A percentile compares a stretch with the other conserved stretches of the same genome.
These are phyloP conservation scores for Aspergillus melleus DNA, from an alignment of 2,329 filamentous ascomycete species.

Conservation along the genomic window DNA sequence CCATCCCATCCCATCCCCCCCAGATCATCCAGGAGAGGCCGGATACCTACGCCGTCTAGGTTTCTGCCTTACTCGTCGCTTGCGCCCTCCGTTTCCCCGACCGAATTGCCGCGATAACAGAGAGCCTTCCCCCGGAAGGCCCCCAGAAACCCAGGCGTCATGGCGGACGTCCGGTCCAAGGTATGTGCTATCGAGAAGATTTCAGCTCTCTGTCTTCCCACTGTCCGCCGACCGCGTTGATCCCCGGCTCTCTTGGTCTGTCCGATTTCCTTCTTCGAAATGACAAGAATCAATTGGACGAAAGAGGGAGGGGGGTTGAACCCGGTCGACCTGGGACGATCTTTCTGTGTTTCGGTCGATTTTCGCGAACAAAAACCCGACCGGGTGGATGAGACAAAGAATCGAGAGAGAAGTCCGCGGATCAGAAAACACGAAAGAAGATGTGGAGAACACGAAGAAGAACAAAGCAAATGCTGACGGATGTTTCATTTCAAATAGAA, in stretches of 20 bases:
- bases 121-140: constrained; percentile 53
- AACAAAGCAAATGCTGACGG: constrained; percentile 36
- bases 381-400: not conserved
- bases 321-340: not conserved
- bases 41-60: constrained; percentile 31
- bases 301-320: not conserved
- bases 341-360: not conserved
- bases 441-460: not conserved
- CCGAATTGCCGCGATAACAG: constrained; percentile 50
- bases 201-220: constrained; percentile 1
- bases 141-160: constrained; percentile 49
- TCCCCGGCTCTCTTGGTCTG: not conserved
- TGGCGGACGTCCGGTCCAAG: constrained; percentile 55
- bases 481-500: constrained; percentile 61
- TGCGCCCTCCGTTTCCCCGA: constrained; percentile 24
- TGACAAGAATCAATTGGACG: constrained; percentile 5
- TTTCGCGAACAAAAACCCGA: not conserved
- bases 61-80: constrained; percentile 37
- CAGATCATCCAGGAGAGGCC: constrained; percentile 25
- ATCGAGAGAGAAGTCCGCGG: not conserved
- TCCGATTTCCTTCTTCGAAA: not conserved
- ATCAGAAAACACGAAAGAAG: constrained; percentile 8
- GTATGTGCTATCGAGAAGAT: constrained; percentile 33
- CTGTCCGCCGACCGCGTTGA: constrained; percentile 1
- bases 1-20: constrained; percentile 12